A percentile compares a stretch with the other conserved stretches of the same genome.
phyloP scores from a whole-genome alignment of 2,329 filamentous ascomycete species.

The Alternaria longipes region DNA sequence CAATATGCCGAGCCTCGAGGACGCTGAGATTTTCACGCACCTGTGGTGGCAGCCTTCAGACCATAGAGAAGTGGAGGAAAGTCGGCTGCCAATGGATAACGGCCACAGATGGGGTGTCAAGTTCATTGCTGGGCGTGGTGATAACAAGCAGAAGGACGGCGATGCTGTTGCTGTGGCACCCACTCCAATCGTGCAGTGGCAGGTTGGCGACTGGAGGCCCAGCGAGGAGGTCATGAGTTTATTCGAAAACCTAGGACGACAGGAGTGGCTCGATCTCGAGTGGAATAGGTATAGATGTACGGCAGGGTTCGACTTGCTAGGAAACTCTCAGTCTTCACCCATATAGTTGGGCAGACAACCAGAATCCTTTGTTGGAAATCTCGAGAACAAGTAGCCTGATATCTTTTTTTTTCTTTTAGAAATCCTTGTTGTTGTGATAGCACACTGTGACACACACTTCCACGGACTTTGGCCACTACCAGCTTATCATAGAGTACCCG shows the following conservation, averaged over 20 bases:
- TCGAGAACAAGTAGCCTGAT: neutral
- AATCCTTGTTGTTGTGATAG: neutral
- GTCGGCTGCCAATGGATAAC: slow-evolving; percentile 14
- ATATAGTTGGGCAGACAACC: slow-evolving; percentile 3
- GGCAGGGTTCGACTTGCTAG: slow-evolving; percentile 9
- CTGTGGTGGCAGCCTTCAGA: slow-evolving; percentile 16
- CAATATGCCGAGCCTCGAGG: slow-evolving; percentile 20
- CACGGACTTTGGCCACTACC: neutral
- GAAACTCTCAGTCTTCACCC: slow-evolving; percentile 12
- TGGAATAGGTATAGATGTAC: slow-evolving; percentile 15
- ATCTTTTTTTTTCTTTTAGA: neutral
- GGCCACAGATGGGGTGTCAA: slow-evolving; percentile 23
- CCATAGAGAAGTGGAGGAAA: slow-evolving; percentile 10
- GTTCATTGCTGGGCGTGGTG: slow-evolving; percentile 17
- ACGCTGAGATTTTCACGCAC: slow-evolving; percentile 22
- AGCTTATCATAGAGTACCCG: neutral
- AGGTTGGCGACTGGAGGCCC: slow-evolving; percentile 23
- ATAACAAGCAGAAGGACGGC: neutral
- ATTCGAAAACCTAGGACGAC: slow-evolving; percentile 19
- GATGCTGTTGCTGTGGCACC: slow-evolving; percentile 55
- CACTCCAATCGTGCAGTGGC: slow-evolving; percentile 23
- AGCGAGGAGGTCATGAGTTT: slow-evolving; percentile 18
- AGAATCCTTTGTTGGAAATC: neutral
- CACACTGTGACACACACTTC: neutral
- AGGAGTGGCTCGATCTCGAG: slow-evolving; percentile 20